phyloP scores from a whole-genome alignment of 2,329 filamentous ascomycete genomes.

The Penicillium occitanis region DNA sequence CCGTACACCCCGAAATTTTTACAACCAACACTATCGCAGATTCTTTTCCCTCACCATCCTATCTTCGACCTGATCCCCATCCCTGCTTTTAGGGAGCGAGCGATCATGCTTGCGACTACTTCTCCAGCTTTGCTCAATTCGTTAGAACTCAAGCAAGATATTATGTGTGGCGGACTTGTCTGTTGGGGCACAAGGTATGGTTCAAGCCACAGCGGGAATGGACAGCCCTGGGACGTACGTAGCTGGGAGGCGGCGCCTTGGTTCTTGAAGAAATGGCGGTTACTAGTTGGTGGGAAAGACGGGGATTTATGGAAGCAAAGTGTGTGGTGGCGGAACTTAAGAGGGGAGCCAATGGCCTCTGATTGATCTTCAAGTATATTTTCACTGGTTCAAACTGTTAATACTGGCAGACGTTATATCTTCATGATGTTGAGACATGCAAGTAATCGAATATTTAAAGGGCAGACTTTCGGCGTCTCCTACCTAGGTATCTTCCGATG shows the following conservation, averaged over 20 bases:
- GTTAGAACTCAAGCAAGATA: constrained; percentile 21
- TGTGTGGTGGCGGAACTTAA: constrained; percentile 14
- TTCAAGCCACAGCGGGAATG: constrained; percentile 27
- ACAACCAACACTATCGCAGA: constrained; percentile 19
- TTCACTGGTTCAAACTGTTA: not conserved
- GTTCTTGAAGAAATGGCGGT: constrained; percentile 35
- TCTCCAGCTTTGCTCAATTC: constrained; percentile 13
- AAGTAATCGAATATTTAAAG: not conserved
- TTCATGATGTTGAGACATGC: not conserved
- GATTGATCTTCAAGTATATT: not conserved
- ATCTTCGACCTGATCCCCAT: constrained; percentile 20
- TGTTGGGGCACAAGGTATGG: constrained; percentile 19
- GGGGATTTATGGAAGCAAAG: constrained; percentile 14
- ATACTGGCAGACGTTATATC: not conserved
- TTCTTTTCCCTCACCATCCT: constrained; percentile 21
- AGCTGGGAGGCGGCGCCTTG: constrained; percentile 33
- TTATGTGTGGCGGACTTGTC: constrained; percentile 20
- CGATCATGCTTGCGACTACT: constrained; percentile 17
- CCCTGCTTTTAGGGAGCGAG: constrained; percentile 15
- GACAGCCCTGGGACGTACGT: constrained; percentile 41
- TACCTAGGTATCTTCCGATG: too few relatives aligned
- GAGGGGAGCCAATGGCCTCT: not conserved
- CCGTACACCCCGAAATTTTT: constrained; percentile 19
- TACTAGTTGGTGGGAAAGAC: constrained; percentile 11
- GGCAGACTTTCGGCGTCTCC: not conserved